phyloP scores from a whole-genome alignment of 225 moss, liverwort and hornwort species.

The Rhytidiadelphus loreus region DNA sequence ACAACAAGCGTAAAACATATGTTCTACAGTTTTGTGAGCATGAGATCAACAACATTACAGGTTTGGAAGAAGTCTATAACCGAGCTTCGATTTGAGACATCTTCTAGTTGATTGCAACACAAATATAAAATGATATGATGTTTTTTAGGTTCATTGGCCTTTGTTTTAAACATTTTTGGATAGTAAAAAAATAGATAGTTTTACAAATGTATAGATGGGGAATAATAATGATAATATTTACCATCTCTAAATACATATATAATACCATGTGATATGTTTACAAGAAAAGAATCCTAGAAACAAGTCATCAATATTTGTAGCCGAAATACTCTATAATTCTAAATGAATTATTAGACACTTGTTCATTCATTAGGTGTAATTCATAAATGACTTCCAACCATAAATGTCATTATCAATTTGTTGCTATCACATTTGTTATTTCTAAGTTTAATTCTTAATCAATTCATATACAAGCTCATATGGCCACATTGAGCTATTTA shows the following conservation, averaged over 20 bases:
- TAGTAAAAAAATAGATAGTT: neutral
- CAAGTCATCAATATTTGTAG: neutral
- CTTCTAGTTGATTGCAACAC: neutral
- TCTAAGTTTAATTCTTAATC: neutral
- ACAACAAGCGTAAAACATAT: too few species aligned
- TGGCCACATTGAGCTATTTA: neutral
- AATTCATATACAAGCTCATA: too few species aligned
- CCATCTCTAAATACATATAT: neutral
- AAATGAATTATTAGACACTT: neutral
- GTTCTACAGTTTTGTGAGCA: too few species aligned
- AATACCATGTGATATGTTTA: neutral
- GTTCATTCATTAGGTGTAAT: neutral
- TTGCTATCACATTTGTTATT: neutral
- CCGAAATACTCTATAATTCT: too few species aligned
- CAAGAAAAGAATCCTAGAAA: too few species aligned
- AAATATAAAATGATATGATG: neutral
- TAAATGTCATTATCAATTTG: neutral
- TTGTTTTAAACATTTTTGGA: neutral
- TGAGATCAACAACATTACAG: too few species aligned
- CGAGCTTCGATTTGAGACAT: too few species aligned
- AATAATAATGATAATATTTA: neutral
- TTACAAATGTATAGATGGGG: neutral
- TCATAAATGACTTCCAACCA: neutral
- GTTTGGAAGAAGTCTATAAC: too few species aligned
- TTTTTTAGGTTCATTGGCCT: neutral